Base-by-base conservation (phyloP, 2,329 filamentous ascomycete genomes). In the Dactylellina leptospora region DNA sequence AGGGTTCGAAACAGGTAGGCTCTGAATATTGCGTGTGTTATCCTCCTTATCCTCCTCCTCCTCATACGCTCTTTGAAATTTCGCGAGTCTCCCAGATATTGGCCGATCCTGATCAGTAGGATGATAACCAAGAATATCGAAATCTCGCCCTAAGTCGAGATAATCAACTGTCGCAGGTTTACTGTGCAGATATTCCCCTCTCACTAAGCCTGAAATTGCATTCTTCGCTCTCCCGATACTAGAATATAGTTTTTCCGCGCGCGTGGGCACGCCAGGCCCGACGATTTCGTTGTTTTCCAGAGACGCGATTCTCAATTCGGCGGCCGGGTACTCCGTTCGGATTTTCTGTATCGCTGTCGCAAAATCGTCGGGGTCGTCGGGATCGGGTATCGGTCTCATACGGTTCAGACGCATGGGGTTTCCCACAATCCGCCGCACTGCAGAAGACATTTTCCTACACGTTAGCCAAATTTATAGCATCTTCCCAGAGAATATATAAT, bases 301-400 rank as follows among this genome's bases (percentile, higher is more conserved):
- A 1, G 44, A 53, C 13, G 53, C 68, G 10, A 72, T 50, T 42
- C 68, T 51, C 1, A 72, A 44, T 18, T 72, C 68, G 11, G 68
- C 68, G 13, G 44, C 45, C 4, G 68, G 68, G 18, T 54, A 72
- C 23, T 72, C 68, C 10, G 22, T 5, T 20, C 38, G 18, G 8
- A 63, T 44, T 16, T 56, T 42, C 13, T 10, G 20, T 8, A 56
- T n/a, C 13, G 38, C 42, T 3, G 23, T 27, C 13, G 20, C 50
- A 13, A 48, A 61, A 23, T 50, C 54, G 3, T 62, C 56, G 3
- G 30, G 9, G 22, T 4, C 36, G n/a, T 53, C 42, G 4, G 22
- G 20, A 1, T 63, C 58, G 9, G 30, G 3, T 13, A 33, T n/a
- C 5, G 64, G 64, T 9, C 64, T 70, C 13, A 23, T 6, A 8